Evolutionary conservation across 2,329 filamentous ascomycete genomes (phyloP).

Genomic region (Biscogniauxia sp.): DNA sequence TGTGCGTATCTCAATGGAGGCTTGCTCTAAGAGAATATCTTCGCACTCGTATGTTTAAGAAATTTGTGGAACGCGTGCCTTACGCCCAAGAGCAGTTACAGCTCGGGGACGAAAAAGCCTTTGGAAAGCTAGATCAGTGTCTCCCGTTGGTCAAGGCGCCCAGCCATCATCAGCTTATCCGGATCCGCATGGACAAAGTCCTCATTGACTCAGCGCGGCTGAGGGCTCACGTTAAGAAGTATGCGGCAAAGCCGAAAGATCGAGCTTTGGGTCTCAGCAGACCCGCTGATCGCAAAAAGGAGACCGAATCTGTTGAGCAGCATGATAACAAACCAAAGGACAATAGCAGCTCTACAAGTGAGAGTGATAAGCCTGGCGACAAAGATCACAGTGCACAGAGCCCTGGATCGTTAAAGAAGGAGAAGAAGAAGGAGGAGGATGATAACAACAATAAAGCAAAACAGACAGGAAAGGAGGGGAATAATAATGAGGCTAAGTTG

Average conservation of each 20-base stretch:
- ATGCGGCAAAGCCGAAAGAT: neutral
- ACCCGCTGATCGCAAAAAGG: too few relatives aligned
- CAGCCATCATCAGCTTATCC: neutral
- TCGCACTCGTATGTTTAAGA: neutral
- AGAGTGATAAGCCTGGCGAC: too few relatives aligned
- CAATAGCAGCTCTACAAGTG: too few relatives aligned
- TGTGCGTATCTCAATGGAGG: neutral
- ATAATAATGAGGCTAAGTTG: too few relatives aligned
- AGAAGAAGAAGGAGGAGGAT: too few relatives aligned
- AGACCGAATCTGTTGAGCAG: neutral
- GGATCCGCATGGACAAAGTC: neutral
- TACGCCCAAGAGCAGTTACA: neutral
- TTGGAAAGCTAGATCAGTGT: neutral
- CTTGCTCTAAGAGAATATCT: neutral
- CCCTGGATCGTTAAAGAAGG: too few relatives aligned
- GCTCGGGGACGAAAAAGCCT: neutral
- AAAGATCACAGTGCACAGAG: too few relatives aligned
- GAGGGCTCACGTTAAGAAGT: neutral
- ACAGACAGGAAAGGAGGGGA: too few relatives aligned
- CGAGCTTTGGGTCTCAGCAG: neutral
- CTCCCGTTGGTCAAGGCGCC: neutral
- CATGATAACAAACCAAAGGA: neutral
- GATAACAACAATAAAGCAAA: too few relatives aligned
- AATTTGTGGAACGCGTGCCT: neutral
- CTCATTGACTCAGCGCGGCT: neutral